Evolutionary conservation across 2,329 filamentous ascomycete species (phyloP), one percentile per base, ranked within the genome.

Genomic region (Fonsecaea pugnacius): DNA sequence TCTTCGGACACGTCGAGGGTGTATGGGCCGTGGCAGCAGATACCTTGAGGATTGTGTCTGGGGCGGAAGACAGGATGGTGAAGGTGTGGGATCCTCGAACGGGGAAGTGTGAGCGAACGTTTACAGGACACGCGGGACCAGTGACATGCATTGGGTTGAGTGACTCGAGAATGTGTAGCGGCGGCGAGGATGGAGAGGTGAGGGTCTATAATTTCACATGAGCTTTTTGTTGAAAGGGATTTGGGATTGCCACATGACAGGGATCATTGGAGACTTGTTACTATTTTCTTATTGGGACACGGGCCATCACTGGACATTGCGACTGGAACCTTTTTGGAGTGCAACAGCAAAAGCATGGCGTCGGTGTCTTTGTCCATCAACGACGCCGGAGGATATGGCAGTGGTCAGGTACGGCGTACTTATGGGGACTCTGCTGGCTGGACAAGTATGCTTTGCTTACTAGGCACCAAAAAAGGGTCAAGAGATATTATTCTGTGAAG

Each of bases 1-100:
- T 97, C 82, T 99, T 98, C 75, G 95, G 95, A 0, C 95, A 99
- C 73, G 86, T 99, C 24, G 95, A 99, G 76, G 95, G 95, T 35
- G 90, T 99, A 21, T 99, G 95, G 95, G 90, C 91, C 5, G 83
- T 99, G 2, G 91, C 91, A 0, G 94, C 91, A 2, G 94, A 98
- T 77, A 93, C 90, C 0, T 80, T 98, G 21, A 87, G 95, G 10
- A 87, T 96, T 16, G 92, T 98, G 14, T 92, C 90, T 18, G 94
- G 93, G 0, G 91, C 91, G 10, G 92, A 98, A 76, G 95, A 99
- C 77, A 89, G 91, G 48, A 96, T 94, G 87, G 91, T 96, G 72
- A 98, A 98, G 80, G 87, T 91, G 35, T 99, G 95, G 95, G 94
- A 98, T 78, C 91, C 94, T 16, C 83, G 92, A 63, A 93, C 91